Base-by-base conservation (phyloP, 768 basidiomycete species). In the Lyophyllum semitale region DNA sequence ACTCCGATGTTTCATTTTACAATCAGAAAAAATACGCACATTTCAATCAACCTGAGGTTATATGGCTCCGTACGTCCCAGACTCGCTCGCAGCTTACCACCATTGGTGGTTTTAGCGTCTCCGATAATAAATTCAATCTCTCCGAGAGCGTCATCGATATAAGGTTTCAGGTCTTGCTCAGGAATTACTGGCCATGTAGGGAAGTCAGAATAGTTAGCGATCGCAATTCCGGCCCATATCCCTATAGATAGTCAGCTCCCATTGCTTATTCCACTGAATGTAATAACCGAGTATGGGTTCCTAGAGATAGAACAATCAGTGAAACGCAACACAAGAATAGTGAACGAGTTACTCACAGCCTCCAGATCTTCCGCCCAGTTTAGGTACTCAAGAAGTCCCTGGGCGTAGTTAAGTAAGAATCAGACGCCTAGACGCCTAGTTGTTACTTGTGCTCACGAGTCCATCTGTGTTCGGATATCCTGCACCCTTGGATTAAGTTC, bases 381-480 rank as follows among this genome's bases (percentile, higher is more conserved):
- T 8, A 79, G 65, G 58, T 76, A 77, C 63, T 77, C 76, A 48
- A 77, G 54, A 13, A 77, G 64, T 6, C 76, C 76, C 61, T 70
- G 40, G 1, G 29, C 30, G 32, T 22, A 18, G 22, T 43, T 37
- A 4, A 33, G 22, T 42, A 35, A n/a, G 20, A 45, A 41, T 30
- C 35, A 48, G 26, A 38, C 15, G 40, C 22, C 4, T 26, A 48
- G 26, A 38, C 15, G 40, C 22, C 4, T 26, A 7, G 18, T 17
- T 23, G 4, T 26, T 33, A 9, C 12, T 25, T 15, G 9, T 11
- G 59, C 60, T 54, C 60, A 79, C 77, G 66, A 84, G 80, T 47
- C 85, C 82, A 52, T 82, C 78, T 52, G 81, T 77, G 42, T 78
- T 70, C 38, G 85, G 62, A 60, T 84, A 85, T 52, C 84, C 83